phyloP scores from a whole-genome alignment of 192 early-diverging fungal genomes.

The Podila clonocystis region DNA sequence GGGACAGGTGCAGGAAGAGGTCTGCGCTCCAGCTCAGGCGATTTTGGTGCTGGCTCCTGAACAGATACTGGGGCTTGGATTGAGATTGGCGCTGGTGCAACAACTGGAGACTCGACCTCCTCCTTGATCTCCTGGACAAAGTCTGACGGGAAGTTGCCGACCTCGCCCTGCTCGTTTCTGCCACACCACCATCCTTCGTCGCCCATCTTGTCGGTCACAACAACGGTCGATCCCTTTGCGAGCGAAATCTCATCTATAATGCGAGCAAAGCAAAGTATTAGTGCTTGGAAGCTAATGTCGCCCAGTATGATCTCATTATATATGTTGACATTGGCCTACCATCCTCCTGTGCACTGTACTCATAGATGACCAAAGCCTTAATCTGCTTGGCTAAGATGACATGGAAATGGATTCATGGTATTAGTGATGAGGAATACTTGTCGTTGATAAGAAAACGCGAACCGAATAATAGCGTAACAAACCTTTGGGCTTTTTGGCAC shows the following conservation, averaged over 20 bases:
- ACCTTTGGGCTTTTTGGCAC: constrained; percentile 50
- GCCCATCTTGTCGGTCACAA: constrained; percentile 55
- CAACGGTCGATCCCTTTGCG: constrained; percentile 53
- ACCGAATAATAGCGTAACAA: not conserved
- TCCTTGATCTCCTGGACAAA: constrained; percentile 63
- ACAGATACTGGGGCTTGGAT: not conserved
- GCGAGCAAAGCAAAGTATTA: not conserved
- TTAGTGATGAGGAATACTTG: not conserved
- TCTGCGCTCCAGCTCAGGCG: constrained; percentile 22
- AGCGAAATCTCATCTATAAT: constrained; percentile 59
- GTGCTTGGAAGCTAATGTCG: too few relatives aligned
- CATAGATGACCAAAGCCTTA: constrained; percentile 58
- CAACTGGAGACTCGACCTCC: constrained; percentile 15
- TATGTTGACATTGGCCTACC: constrained; percentile 26
- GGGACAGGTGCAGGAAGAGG: constrained; percentile 21
- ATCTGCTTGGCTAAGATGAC: constrained; percentile 23
- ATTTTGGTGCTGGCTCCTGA: constrained; percentile 36
- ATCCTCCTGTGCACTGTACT: constrained; percentile 59
- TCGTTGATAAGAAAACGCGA: too few relatives aligned
- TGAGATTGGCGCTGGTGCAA: constrained; percentile 7
- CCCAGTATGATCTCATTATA: too few relatives aligned
- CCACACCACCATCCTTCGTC: constrained; percentile 68
- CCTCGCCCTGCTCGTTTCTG: constrained; percentile 60
- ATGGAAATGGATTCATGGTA: not conserved
- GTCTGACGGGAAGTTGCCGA: constrained; percentile 63